phyloP scores from a whole-genome alignment of 2,329 filamentous ascomycete genomes.

The Magnaporthales sp. region DNA sequence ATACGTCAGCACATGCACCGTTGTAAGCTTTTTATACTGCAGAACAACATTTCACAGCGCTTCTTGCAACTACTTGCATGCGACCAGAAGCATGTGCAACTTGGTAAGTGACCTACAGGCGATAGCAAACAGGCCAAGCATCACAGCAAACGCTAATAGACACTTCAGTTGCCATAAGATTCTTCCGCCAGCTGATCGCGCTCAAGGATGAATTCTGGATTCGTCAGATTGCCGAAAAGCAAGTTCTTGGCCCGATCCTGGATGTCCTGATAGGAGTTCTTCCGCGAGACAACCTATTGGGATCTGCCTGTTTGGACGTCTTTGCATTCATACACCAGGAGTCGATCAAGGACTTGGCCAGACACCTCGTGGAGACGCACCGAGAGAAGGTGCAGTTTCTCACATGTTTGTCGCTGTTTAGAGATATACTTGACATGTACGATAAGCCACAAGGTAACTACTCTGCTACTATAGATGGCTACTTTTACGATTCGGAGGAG shows the following conservation, averaged over 20 bases:
- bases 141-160: not conserved
- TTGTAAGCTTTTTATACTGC: conserved; percentile 80
- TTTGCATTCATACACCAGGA: conserved; percentile 87
- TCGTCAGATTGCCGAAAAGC: conserved; percentile 72
- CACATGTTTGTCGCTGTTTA: conserved; percentile 79
- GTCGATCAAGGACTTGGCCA: conserved; percentile 70
- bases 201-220: conserved; percentile 89
- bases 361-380: conserved; percentile 77
- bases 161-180: conserved; percentile 70
- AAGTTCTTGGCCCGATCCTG: conserved; percentile 75
- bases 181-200: conserved; percentile 79
- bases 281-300: conserved; percentile 86
- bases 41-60: conserved; percentile 67
- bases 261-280: conserved; percentile 78
- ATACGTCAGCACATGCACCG: conserved; percentile 80
- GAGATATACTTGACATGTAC: conserved; percentile 64
- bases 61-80: conserved; percentile 76
- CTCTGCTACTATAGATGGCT: conserved; percentile 51
- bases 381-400: conserved; percentile 68
- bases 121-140: not conserved
- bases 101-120: conserved; percentile 48
- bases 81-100: conserved; percentile 84
- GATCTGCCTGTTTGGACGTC: conserved; percentile 87
- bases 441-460: conserved; percentile 65
- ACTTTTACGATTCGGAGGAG: conserved; percentile 64